phyloP scores from a whole-genome alignment of 345 rosid species.

The Arabidopsis suecica region DNA sequence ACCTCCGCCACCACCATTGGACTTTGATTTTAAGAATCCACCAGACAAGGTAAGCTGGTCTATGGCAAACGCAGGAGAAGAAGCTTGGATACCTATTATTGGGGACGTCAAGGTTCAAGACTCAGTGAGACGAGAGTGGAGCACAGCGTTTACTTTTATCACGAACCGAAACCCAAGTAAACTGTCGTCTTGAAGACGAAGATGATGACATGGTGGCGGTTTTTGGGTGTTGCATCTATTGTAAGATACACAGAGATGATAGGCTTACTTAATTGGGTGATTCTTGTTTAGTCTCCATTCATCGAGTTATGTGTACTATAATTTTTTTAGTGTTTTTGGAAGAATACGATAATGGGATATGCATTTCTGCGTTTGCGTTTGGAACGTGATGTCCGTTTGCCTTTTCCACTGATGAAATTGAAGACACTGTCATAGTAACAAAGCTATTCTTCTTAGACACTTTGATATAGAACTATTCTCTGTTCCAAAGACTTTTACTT shows the following conservation, averaged over 20 bases:
- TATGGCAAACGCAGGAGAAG: conserved; percentile 40
- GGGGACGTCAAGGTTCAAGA: conserved; percentile 53
- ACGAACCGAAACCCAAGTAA: conserved; percentile 38
- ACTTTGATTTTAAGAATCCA: conserved; percentile 58
- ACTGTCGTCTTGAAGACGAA: conserved; percentile 10
- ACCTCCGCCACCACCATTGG: conserved; percentile 2
- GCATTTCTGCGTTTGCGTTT: conserved; percentile 3
- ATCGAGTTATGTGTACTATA: not conserved
- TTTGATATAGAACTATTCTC: not conserved
- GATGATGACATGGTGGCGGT: not conserved
- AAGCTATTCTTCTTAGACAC: not conserved
- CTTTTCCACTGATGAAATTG: conserved; percentile 15
- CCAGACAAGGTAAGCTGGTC: conserved; percentile 70
- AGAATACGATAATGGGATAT: conserved; percentile 2
- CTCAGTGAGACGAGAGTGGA: conserved; percentile 54
- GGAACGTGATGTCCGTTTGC: conserved; percentile 7
- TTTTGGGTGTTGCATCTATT: not conserved
- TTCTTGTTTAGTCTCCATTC: conserved; percentile 18
- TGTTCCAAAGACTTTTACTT: not conserved
- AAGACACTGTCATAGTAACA: not conserved
- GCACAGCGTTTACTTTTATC: conserved; percentile 49
- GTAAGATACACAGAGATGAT: conserved; percentile 23
- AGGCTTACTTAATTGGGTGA: conserved; percentile 1
- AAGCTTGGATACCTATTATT: conserved; percentile 58
- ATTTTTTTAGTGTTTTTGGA: not conserved